Conservation (phyloP, 73 alveolate genomes). For the Breviolum minutum region DNA sequence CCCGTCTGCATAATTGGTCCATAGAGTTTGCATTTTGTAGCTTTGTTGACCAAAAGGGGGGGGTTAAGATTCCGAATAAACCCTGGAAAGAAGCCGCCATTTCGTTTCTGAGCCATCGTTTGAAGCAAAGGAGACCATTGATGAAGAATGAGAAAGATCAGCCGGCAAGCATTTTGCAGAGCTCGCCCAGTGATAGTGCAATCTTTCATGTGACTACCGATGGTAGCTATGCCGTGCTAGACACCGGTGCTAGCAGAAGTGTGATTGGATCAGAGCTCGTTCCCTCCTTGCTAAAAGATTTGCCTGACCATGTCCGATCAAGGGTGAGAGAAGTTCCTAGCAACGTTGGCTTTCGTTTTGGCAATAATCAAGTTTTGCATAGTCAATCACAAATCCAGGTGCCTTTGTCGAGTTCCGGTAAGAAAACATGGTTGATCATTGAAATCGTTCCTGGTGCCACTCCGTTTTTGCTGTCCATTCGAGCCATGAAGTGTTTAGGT, state of each 20-base stretch:
- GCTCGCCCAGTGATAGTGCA: not conserved
- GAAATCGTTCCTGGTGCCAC: slow-evolving; percentile 1
- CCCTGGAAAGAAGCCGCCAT: not conserved
- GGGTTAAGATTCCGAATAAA: too few relatives aligned
- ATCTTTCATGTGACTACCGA: not conserved
- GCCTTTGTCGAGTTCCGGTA: not conserved
- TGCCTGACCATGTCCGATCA: not conserved
- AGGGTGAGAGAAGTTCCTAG: not conserved
- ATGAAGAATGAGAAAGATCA: not conserved
- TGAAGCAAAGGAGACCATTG: not conserved
- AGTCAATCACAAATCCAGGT: not conserved
- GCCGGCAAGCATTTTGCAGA: not conserved
- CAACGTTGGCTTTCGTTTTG: not conserved
- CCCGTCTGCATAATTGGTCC: too few relatives aligned
- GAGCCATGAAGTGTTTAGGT: slow-evolving; percentile 21
- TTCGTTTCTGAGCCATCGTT: not conserved
- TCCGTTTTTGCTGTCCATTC: slow-evolving; percentile 19
- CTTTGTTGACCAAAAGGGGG: not conserved
- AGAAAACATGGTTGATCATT: not conserved
- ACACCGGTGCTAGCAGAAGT: slow-evolving; percentile 38
- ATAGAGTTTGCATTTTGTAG: too few relatives aligned
- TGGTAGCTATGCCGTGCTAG: not conserved
- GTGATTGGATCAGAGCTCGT: slow-evolving; percentile 10
- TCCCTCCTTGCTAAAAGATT: not conserved
- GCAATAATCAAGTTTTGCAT: not conserved